Evolutionary conservation across 306 rosid species (phyloP).

Genomic region (Citrullus amarus): DNA sequence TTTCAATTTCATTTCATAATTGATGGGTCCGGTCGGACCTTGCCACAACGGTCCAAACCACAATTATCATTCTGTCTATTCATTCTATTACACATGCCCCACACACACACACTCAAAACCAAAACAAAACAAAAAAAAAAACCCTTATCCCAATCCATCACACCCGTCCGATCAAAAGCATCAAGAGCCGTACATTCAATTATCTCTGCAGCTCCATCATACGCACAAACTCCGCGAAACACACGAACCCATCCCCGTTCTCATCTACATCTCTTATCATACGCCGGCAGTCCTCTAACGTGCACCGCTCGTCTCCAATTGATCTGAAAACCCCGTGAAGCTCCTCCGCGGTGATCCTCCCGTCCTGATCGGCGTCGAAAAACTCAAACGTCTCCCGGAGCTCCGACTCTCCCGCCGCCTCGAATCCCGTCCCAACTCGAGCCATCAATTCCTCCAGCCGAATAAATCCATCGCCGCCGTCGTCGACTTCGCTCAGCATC

Average conservation of each 20-base stretch:
- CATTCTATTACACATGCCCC: not conserved
- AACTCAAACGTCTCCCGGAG: slow-evolving; percentile 49
- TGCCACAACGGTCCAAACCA: not conserved
- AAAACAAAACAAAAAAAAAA: not conserved
- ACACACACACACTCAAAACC: not conserved
- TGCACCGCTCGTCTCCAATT: slow-evolving; percentile 67
- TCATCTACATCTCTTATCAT: slow-evolving; percentile 72
- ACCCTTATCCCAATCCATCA: not conserved
- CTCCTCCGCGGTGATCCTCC: slow-evolving; percentile 84
- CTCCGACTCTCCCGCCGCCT: slow-evolving; percentile 23
- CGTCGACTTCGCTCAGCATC: slow-evolving; percentile 63
- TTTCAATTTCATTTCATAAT: not conserved
- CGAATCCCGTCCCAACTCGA: slow-evolving; percentile 29
- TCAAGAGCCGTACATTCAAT: not conserved
- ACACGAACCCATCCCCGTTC: slow-evolving; percentile 71
- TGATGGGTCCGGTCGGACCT: not conserved
- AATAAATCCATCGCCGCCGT: slow-evolving; percentile 34
- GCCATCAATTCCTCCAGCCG: slow-evolving; percentile 36
- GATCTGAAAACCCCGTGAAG: slow-evolving; percentile 40
- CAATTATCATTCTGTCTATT: not conserved
- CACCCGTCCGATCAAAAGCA: not conserved
- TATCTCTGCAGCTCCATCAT: slow-evolving; percentile 74
- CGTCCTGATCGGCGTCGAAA: slow-evolving; percentile 71
- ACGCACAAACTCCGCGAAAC: slow-evolving; percentile 68
- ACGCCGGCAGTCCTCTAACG: slow-evolving; percentile 82